Percentiles rank a stretch among this genome's conserved stretches.
These are phyloP conservation scores for Lobosporangium transversale DNA, from an alignment of 192 early-diverging fungal species.

Conservation along the genomic window DNA sequence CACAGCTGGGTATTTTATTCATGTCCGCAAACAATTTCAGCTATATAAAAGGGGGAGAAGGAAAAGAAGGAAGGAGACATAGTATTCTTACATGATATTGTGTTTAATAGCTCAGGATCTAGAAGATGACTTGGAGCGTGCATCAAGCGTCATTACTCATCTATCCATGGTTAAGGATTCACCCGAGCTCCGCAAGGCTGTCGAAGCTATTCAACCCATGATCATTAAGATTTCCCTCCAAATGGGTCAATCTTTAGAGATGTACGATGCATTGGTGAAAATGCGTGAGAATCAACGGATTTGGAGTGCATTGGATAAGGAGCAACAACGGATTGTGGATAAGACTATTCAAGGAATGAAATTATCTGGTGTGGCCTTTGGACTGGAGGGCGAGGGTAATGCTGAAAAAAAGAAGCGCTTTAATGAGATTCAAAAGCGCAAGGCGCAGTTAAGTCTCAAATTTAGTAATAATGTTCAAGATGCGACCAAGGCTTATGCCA, in stretches of 20 bases:
- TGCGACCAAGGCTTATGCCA: conserved; percentile 63
- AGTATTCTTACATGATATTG: too few relatives aligned
- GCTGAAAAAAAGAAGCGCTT: conserved; percentile 60
- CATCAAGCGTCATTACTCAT: conserved; percentile 60
- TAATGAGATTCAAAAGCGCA: conserved; percentile 58
- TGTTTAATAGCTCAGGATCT: conserved; percentile 54
- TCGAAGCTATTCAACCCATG: conserved; percentile 62
- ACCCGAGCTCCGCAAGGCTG: conserved; percentile 57
- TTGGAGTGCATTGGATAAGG: conserved; percentile 53
- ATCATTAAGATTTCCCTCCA: conserved; percentile 59
- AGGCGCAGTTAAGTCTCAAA: conserved; percentile 58
- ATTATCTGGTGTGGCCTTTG: conserved; percentile 52
- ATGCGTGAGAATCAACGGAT: conserved; percentile 40
- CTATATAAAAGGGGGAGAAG: neutral
- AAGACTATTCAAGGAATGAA: conserved; percentile 61
- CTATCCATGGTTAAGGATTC: conserved; percentile 65
- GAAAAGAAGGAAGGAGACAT: too few relatives aligned
- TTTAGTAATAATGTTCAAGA: conserved; percentile 67
- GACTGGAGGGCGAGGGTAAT: conserved; percentile 55
- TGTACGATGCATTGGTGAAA: conserved; percentile 61
- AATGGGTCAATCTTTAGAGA: conserved; percentile 64
- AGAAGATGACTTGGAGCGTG: conserved; percentile 59
- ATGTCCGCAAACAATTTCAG: too few relatives aligned
- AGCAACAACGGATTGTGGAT: conserved; percentile 64
- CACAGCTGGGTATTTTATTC: too few relatives aligned